A percentile compares a stretch with the other conserved stretches of the same genome.
Evolutionary conservation across 192 early-diverging fungal species (phyloP).

Genomic region (Backusella liffmaniae): DNA sequence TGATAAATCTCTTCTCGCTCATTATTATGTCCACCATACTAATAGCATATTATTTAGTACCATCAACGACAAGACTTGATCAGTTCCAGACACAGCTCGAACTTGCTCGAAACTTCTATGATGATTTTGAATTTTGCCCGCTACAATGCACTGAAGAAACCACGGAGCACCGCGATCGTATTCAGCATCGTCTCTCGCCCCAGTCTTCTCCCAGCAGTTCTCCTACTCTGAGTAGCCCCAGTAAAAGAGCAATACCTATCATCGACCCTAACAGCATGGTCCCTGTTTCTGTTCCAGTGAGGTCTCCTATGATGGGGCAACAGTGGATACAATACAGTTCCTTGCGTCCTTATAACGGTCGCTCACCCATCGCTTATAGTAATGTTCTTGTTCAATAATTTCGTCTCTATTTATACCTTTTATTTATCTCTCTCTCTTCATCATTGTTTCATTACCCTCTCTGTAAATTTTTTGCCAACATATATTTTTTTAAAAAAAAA

Average conservation of each 20-base stretch:
- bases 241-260: constrained; percentile 46
- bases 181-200: constrained; percentile 19
- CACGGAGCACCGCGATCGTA: constrained; percentile 24
- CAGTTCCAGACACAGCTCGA: constrained; percentile 50
- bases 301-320: neutral
- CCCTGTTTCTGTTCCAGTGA: constrained; percentile 39
- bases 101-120: constrained; percentile 51
- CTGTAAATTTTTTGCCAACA: neutral
- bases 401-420: neutral
- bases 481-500: constrained; percentile 3
- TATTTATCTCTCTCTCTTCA: neutral
- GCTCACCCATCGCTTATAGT: neutral
- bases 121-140: constrained; percentile 60
- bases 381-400: constrained; percentile 20
- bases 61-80: constrained; percentile 31
- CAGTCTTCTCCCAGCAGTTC: constrained; percentile 21
- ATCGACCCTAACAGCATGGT: constrained; percentile 48
- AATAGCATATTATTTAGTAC: neutral
- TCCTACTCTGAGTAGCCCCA: neutral
- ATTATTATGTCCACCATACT: neutral
- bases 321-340: neutral
- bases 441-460: neutral
- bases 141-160: constrained; percentile 49
- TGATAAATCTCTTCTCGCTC: neutral
- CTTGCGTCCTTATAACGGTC: neutral